These are phyloP conservation scores for Ochromonas danica DNA, from an alignment of 108 stramenopile genomes.

Conservation along the genomic window DNA sequence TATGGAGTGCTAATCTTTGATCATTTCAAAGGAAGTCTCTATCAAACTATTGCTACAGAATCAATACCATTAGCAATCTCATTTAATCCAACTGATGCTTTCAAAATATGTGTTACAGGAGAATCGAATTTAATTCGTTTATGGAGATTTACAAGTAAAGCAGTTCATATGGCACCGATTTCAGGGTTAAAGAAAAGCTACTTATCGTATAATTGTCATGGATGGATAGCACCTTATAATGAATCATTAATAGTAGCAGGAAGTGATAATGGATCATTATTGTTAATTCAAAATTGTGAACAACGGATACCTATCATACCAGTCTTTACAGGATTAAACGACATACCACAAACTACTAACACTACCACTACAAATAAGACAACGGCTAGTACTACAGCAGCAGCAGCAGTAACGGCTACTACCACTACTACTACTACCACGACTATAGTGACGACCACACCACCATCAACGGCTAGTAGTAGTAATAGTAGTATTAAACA, in stretches of 20 bases:
- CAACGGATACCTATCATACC: constrained; percentile 3
- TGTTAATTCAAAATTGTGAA: constrained; percentile 24
- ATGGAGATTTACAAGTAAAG: constrained; percentile 10
- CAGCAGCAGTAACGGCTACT: too few species aligned
- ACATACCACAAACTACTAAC: too few species aligned
- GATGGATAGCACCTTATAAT: not conserved
- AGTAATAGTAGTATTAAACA: too few species aligned
- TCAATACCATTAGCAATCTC: not conserved
- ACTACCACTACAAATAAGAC: too few species aligned
- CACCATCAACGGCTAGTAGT: too few species aligned
- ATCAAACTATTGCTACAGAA: not conserved
- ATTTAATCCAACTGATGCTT: constrained; percentile 3
- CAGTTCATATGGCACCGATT: not conserved
- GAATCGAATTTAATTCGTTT: not conserved
- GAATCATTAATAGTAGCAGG: not conserved
- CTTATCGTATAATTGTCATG: constrained; percentile 6
- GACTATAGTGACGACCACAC: too few species aligned
- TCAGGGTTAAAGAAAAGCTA: not conserved
- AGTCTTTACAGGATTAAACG: too few species aligned
- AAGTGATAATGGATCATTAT: not conserved
- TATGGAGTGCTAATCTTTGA: constrained; percentile 30
- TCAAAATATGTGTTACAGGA: not conserved
- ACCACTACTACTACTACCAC: too few species aligned
- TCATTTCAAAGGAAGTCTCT: not conserved
- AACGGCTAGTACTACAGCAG: too few species aligned